Evolutionary conservation across 1,284 basidiomycete species (phyloP).

Genomic region (Sphaerobolus stellatus): DNA sequence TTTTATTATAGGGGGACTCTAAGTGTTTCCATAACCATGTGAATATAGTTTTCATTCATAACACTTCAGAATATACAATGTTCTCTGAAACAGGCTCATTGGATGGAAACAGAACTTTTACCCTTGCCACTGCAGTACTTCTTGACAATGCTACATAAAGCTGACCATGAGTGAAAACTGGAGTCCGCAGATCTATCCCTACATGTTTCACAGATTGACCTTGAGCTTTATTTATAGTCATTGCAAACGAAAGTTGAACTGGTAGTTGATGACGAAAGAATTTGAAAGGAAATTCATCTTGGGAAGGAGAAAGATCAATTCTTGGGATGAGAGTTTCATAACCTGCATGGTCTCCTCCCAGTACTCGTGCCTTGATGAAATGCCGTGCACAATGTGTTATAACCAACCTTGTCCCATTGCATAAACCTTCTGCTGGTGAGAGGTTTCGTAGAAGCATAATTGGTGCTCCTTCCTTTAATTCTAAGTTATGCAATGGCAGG

Average conservation of each 20-base stretch:
- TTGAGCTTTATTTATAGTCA: conserved; percentile 46
- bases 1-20: no score
- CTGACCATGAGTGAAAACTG: no score
- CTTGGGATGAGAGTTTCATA: conserved; percentile 32
- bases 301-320: conserved; percentile 23
- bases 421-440: conserved; percentile 30
- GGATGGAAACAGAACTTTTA: no score
- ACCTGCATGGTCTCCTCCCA: conserved; percentile 30
- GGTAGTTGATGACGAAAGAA: conserved; percentile 38
- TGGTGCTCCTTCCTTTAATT: conserved; percentile 31
- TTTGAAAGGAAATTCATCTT: conserved; percentile 23
- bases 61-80: no score
- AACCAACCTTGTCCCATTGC: conserved; percentile 36
- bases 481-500: conserved; percentile 32
- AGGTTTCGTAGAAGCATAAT: conserved; percentile 40
- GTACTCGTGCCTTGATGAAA: conserved; percentile 29
- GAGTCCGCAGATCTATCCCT: no score
- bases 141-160: no score
- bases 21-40: no score
- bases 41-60: no score
- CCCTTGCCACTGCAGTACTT: no score
- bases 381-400: conserved; percentile 23
- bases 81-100: no score
- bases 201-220: no score
- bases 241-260: conserved; percentile 39